A percentile compares a stretch with the other conserved stretches of the same genome.
phyloP scores from a whole-genome alignment of 2,329 filamentous ascomycete species.

The Colletotrichum musae region DNA sequence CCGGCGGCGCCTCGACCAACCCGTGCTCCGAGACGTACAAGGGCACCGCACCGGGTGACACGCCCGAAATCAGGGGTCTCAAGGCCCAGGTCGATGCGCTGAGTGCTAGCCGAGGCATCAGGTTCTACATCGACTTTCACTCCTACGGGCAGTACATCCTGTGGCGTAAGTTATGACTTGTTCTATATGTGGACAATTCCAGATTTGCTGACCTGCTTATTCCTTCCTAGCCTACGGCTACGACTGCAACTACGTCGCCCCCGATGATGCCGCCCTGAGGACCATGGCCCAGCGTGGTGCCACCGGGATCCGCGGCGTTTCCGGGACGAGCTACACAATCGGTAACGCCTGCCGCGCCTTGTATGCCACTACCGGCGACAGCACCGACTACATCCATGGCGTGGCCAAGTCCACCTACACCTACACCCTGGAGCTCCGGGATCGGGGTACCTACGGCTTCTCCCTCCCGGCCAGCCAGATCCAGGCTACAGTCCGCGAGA shows the following conservation, averaged over 20 bases:
- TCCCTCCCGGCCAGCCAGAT: slow-evolving; percentile 39
- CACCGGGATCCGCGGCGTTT: slow-evolving; percentile 39
- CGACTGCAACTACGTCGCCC: slow-evolving; percentile 39
- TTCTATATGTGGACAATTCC: accelerated
- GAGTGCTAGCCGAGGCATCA: slow-evolving; percentile 62
- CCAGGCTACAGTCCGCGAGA: slow-evolving; percentile 39
- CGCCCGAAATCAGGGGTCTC: slow-evolving; percentile 63
- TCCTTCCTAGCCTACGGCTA: slow-evolving; percentile 29
- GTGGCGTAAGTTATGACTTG: slow-evolving; percentile 27
- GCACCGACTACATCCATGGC: slow-evolving; percentile 43
- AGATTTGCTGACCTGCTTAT: neutral
- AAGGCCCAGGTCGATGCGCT: slow-evolving; percentile 61
- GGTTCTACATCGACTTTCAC: slow-evolving; percentile 77
- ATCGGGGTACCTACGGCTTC: slow-evolving; percentile 39
- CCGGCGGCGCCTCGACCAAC: slow-evolving; percentile 61
- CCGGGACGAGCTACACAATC: slow-evolving; percentile 41
- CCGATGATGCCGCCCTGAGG: slow-evolving; percentile 31
- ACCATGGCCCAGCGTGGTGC: slow-evolving; percentile 34
- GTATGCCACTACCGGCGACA: slow-evolving; percentile 43
- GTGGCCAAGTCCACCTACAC: slow-evolving; percentile 42
- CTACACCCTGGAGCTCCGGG: slow-evolving; percentile 39
- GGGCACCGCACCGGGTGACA: slow-evolving; percentile 56
- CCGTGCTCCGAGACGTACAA: slow-evolving; percentile 64
- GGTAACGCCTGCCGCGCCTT: slow-evolving; percentile 44
- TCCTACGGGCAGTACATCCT: slow-evolving; percentile 67